Conservation (phyloP, 2,329 filamentous ascomycete species). For the Colletotrichum cereale region DNA sequence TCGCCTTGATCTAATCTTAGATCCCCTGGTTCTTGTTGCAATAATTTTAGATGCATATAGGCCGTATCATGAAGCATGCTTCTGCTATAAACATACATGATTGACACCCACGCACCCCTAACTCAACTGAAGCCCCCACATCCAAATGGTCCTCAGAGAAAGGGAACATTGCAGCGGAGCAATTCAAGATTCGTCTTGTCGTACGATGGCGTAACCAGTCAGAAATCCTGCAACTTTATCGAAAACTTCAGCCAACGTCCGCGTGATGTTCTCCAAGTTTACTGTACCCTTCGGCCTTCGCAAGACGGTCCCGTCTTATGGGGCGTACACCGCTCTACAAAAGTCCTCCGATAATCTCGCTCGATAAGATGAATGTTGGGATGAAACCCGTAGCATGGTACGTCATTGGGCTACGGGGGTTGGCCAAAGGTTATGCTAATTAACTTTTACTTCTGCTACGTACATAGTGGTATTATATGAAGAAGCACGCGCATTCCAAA, state of each 20-base stretch:
- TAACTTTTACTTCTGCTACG: not conserved
- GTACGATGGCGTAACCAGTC: not conserved
- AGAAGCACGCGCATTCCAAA: not conserved
- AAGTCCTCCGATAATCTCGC: not conserved
- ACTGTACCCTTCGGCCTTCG: not conserved
- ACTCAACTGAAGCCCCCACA: too few species aligned
- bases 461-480: not conserved
- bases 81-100: not conserved
- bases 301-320: not conserved
- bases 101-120: too few species aligned
- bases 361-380: not conserved
- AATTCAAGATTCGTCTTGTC: not conserved
- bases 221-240: conserved; percentile 3
- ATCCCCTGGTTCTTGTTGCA: too few species aligned
- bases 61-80: not conserved
- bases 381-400: not conserved
- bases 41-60: not conserved
- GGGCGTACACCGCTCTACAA: not conserved
- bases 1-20: not conserved
- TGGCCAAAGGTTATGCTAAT: not conserved
- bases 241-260: not conserved
- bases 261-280: not conserved
- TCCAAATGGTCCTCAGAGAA: not conserved
- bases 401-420: not conserved
- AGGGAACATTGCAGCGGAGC: not conserved